A percentile compares a stretch with the other conserved stretches of the same genome.
Conservation (phyloP, 306 rosid species). For the Cucumis hystrix region DNA sequence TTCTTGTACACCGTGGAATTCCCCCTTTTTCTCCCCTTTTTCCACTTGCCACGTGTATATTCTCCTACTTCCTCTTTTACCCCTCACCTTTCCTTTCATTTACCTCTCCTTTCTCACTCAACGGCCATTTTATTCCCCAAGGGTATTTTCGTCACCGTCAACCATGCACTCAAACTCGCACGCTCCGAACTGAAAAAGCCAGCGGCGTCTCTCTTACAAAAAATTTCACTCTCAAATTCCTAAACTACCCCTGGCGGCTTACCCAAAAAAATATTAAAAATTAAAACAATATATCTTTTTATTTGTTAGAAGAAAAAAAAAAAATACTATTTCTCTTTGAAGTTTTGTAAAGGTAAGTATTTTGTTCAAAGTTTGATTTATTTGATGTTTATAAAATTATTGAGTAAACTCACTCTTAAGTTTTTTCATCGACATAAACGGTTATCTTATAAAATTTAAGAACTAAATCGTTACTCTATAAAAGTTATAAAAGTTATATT, state of each 20-base stretch:
- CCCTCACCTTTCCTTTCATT: not conserved
- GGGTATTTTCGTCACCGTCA: not conserved
- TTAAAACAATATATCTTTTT: no score
- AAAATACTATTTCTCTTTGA: no score
- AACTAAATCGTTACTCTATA: no score
- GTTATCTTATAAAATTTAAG: no score
- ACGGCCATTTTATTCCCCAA: not conserved
- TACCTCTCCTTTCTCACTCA: not conserved
- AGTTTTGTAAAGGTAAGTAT: no score
- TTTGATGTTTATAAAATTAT: no score
- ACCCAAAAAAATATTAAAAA: no score
- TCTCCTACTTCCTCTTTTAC: not conserved
- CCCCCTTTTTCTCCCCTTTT: not conserved
- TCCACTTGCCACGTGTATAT: not conserved
- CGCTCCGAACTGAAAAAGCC: not conserved
- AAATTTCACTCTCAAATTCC: not conserved
- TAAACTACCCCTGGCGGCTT: not conserved
- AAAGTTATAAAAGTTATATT: no score
- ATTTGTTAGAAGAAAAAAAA: no score
- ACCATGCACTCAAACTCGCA: not conserved
- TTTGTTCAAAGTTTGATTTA: no score
- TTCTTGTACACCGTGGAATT: not conserved
- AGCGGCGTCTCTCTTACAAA: not conserved
- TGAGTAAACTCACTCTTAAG: no score
- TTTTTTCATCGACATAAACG: no score